Evolutionary conservation across 805 yeast species (phyloP).

Genomic region (Debaryomyces hansenii): DNA sequence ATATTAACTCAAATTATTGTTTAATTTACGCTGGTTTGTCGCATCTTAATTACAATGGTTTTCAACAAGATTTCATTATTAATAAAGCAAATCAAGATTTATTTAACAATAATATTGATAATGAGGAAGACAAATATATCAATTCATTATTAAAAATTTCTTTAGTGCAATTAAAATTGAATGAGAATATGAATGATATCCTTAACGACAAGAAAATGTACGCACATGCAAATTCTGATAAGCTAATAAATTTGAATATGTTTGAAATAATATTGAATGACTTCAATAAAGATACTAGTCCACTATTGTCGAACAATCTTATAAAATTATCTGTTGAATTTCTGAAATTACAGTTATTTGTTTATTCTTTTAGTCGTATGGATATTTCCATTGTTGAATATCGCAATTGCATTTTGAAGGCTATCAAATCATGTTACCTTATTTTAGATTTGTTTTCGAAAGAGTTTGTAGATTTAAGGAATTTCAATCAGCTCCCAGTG

Average conservation of each 20-base stretch:
- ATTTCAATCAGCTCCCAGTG: constrained; percentile 35
- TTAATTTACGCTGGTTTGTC: constrained; percentile 39
- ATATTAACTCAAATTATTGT: constrained; percentile 46
- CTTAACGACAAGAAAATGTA: constrained; percentile 17
- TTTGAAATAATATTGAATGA: constrained; percentile 41
- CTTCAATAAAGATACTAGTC: constrained; percentile 16
- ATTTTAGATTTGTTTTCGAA: constrained; percentile 23
- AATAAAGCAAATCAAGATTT: constrained; percentile 29
- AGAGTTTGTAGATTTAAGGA: constrained; percentile 19
- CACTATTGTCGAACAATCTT: constrained; percentile 21
- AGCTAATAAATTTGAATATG: constrained; percentile 41
- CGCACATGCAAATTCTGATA: constrained; percentile 20
- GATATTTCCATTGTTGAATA: constrained; percentile 28
- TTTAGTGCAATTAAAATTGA: constrained; percentile 38
- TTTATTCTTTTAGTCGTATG: constrained; percentile 31
- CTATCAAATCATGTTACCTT: constrained; percentile 26
- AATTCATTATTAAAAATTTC: constrained; percentile 31
- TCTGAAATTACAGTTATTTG: constrained; percentile 37
- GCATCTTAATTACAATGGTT: constrained; percentile 27
- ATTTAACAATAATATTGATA: constrained; percentile 5
- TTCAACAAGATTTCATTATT: constrained; percentile 37
- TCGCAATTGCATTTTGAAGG: constrained; percentile 23
- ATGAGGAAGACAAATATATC: constrained; percentile 20
- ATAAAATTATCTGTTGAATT: constrained; percentile 34
- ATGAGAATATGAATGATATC: constrained; percentile 37